Evolutionary conservation across 768 basidiomycete genomes (phyloP).

Genomic region (Boletus rubroflammeus): DNA sequence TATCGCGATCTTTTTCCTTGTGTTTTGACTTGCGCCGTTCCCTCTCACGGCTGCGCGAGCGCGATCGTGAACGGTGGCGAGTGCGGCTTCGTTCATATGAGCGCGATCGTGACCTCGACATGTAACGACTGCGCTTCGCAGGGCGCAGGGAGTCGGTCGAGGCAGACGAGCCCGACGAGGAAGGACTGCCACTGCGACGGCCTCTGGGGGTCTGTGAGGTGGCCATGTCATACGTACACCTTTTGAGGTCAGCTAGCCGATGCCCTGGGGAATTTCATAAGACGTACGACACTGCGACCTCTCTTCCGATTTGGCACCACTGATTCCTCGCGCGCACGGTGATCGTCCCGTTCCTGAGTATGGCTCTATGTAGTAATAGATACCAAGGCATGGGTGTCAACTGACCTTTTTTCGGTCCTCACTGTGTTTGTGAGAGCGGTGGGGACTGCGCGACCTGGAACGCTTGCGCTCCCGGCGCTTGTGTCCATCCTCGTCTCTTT

Average conservation of each 20-base stretch:
- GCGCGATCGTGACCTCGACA: slow-evolving; percentile 22
- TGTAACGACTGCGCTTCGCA: slow-evolving; percentile 15
- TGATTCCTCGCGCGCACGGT: slow-evolving; percentile 1
- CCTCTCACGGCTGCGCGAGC: slow-evolving; percentile 28
- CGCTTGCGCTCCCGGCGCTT: slow-evolving; percentile 8
- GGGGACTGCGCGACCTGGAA: slow-evolving; percentile 26
- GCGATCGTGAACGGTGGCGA: slow-evolving; percentile 23
- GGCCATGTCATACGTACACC: slow-evolving; percentile 16
- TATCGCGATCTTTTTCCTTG: slow-evolving; percentile 31
- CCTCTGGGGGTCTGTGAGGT: slow-evolving; percentile 21
- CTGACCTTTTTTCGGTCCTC: slow-evolving; percentile 10
- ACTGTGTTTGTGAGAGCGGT: neutral
- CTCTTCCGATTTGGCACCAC: slow-evolving; percentile 6
- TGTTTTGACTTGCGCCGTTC: slow-evolving; percentile 24
- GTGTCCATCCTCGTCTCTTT: slow-evolving; percentile 7
- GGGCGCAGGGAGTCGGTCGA: slow-evolving; percentile 15
- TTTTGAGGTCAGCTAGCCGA: slow-evolving; percentile 25
- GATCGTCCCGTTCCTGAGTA: slow-evolving; percentile 10
- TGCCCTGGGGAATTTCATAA: neutral
- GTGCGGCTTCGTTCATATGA: slow-evolving; percentile 15
- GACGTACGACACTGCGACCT: slow-evolving; percentile 32
- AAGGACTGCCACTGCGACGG: slow-evolving; percentile 16
- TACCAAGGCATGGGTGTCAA: neutral
- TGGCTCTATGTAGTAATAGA: neutral
- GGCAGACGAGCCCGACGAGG: slow-evolving; percentile 13